phyloP scores from a whole-genome alignment of 257 asterid genomes.

The Lithospermum erythrorhizon region DNA sequence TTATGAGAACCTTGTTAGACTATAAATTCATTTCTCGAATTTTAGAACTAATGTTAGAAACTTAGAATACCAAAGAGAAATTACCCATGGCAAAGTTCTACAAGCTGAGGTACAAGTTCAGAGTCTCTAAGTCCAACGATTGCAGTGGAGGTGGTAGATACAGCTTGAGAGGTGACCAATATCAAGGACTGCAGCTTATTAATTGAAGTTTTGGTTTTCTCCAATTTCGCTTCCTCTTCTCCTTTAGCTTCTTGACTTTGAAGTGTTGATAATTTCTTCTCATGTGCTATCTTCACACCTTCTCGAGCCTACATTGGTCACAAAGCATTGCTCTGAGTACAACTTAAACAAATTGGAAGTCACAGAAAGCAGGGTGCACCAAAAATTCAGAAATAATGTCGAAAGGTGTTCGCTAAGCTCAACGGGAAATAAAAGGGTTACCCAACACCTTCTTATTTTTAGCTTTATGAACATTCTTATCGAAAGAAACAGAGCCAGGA shows the following conservation, averaged over 20 bases:
- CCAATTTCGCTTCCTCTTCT: constrained; percentile 70
- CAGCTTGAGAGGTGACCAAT: constrained; percentile 89
- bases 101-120: constrained; percentile 92
- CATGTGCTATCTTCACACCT: constrained; percentile 88
- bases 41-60: background rate
- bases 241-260: constrained; percentile 79
- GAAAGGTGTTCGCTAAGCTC: too few relatives aligned
- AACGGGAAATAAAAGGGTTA: too few relatives aligned
- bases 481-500: too few relatives aligned
- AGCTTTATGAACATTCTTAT: too few relatives aligned
- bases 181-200: constrained; percentile 81
- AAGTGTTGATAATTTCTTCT: constrained; percentile 68
- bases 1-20: background rate
- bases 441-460: too few relatives aligned
- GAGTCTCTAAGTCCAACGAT: constrained; percentile 66
- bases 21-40: background rate
- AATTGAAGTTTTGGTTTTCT: constrained; percentile 90
- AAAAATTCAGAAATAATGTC: background rate
- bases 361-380: background rate
- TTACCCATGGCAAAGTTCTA: constrained; percentile 95
- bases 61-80: constrained; percentile 13
- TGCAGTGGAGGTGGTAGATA: constrained; percentile 79
- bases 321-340: constrained; percentile 1
- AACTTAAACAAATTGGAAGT: background rate
- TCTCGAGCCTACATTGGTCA: constrained; percentile 60